These are phyloP conservation scores for Zanthoxylum bungeanum DNA, from an alignment of 345 rosid genomes.

Conservation along the genomic window DNA sequence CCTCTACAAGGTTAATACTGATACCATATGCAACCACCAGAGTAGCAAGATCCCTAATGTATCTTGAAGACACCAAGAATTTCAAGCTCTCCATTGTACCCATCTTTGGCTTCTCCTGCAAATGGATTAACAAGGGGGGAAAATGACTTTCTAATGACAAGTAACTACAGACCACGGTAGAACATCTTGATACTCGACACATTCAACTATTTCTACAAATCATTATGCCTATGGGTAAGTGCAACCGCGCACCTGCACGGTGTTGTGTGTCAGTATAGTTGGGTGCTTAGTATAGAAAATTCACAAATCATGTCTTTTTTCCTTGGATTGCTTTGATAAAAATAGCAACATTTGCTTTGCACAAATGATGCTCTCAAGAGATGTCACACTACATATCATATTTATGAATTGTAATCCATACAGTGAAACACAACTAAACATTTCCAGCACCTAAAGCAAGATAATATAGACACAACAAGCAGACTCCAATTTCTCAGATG, in stretches of 20 bases:
- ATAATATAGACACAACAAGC: not conserved
- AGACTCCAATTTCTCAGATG: not conserved
- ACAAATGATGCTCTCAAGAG: not conserved
- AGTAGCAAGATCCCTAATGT: slow-evolving; percentile 92
- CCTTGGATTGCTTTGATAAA: not conserved
- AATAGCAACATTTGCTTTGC: not conserved
- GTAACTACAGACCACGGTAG: not conserved
- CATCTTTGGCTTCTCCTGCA: slow-evolving; percentile 88
- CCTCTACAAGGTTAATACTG: slow-evolving; percentile 96
- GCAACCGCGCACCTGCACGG: not conserved
- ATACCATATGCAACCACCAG: slow-evolving; percentile 98
- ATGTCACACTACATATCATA: not conserved
- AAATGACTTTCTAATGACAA: not conserved
- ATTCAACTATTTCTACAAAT: not conserved
- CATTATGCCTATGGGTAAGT: not conserved
- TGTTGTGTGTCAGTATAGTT: not conserved
- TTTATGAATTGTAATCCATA: not conserved
- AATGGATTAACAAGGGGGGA: not conserved
- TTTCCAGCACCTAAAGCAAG: not conserved
- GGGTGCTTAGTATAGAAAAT: not conserved
- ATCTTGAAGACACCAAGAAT: slow-evolving; percentile 83
- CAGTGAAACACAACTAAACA: not conserved
- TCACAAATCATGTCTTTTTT: not conserved
- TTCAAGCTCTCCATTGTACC: slow-evolving; percentile 97
- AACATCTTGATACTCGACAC: not conserved